Conservation (phyloP, 2,329 filamentous ascomycete genomes). For the Fusarium sp. region DNA sequence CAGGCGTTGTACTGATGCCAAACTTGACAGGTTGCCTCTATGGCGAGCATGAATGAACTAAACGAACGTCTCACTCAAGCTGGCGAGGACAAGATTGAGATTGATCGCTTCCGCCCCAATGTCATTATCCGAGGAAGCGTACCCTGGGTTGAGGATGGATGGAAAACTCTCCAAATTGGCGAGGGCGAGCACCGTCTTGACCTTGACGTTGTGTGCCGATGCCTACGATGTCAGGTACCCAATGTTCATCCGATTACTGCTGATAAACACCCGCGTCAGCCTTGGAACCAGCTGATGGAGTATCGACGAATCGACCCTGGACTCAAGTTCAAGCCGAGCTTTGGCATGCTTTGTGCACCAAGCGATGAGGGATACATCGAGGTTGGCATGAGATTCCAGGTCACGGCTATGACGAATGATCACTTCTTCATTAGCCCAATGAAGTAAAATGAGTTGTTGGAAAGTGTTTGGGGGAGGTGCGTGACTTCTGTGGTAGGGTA, state of each 20-base stretch:
- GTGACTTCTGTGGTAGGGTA: background rate
- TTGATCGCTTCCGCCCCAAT: slow-evolving; percentile 71
- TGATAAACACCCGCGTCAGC: slow-evolving; percentile 64
- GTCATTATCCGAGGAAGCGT: slow-evolving; percentile 64
- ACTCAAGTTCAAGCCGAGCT: slow-evolving; percentile 70
- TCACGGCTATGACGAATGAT: slow-evolving; percentile 62
- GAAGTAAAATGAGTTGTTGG: slow-evolving; percentile 21
- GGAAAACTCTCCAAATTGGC: slow-evolving; percentile 64
- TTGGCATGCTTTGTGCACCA: slow-evolving; percentile 71
- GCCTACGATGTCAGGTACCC: slow-evolving; percentile 68
- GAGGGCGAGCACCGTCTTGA: slow-evolving; percentile 44
- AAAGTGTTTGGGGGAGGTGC: background rate
- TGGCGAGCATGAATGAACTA: slow-evolving; percentile 64
- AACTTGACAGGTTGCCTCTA: slow-evolving; percentile 62
- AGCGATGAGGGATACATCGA: slow-evolving; percentile 60
- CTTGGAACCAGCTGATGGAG: slow-evolving; percentile 68
- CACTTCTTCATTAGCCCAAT: slow-evolving; percentile 51
- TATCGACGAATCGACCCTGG: slow-evolving; percentile 68
- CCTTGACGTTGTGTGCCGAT: slow-evolving; percentile 66
- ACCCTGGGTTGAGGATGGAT: slow-evolving; percentile 70
- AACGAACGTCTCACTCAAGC: slow-evolving; percentile 57
- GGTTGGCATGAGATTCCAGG: slow-evolving; percentile 67
- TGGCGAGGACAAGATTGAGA: slow-evolving; percentile 58
- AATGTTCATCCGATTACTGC: slow-evolving; percentile 72
- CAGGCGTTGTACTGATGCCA: slow-evolving; percentile 64